Conservation (phyloP, 2,329 filamentous ascomycete genomes). For the Clonostachys rhizophaga region DNA sequence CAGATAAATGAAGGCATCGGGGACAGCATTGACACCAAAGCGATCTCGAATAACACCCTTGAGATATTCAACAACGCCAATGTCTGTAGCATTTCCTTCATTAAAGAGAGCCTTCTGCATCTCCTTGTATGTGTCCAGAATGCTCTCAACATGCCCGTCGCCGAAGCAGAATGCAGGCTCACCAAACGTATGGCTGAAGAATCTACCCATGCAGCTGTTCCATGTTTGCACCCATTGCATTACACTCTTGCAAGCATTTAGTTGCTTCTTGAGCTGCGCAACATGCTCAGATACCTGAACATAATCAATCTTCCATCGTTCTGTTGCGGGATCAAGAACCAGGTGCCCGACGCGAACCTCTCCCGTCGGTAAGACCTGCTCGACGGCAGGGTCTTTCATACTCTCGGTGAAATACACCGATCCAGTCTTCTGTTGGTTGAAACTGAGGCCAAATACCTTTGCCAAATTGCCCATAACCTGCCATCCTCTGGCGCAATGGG, state of each 20-base stretch:
- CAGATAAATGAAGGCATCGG: constrained; percentile 40
- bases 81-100: not conserved
- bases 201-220: constrained; percentile 39
- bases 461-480: constrained; percentile 32
- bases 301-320: constrained; percentile 49
- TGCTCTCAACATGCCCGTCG: constrained; percentile 32
- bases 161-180: constrained; percentile 38
- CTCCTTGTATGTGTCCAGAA: constrained; percentile 31
- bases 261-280: constrained; percentile 46
- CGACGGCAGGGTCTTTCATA: not conserved
- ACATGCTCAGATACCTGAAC: constrained; percentile 47
- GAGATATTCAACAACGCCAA: constrained; percentile 19
- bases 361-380: not conserved
- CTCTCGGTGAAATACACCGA: not conserved
- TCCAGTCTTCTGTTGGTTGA: not conserved
- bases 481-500: constrained; percentile 34
- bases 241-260: constrained; percentile 42
- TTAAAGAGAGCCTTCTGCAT: constrained; percentile 34
- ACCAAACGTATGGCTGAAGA: constrained; percentile 40
- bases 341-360: not conserved
- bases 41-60: constrained; percentile 21
- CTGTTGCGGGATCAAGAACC: constrained; percentile 11
- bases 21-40: constrained; percentile 27
- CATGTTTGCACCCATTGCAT: constrained; percentile 33
- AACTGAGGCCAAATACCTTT: not conserved